Base-by-base conservation (phyloP, 176 grass and related monocot genomes). In the Urochloa ruziziensis region DNA sequence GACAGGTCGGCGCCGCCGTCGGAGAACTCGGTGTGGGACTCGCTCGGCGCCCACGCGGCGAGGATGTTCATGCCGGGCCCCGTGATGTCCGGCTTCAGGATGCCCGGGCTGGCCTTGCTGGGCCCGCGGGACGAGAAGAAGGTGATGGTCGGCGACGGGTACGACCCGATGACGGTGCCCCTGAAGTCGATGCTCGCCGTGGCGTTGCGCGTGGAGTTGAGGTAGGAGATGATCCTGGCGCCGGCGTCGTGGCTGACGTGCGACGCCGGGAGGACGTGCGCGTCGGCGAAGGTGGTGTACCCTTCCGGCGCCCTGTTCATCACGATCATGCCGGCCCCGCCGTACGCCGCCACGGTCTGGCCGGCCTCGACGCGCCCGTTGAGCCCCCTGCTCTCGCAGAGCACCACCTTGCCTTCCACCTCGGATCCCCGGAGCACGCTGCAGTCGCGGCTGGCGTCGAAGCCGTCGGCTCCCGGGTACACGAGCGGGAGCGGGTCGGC, bases 21-120 rank as follows among this genome's bases (percentile, higher is more conserved):
- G 24, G 86, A 46, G 84, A 87, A 89, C 69, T 86, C 81, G 6
- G 78, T 78, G 77, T 91, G 80, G 70, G 92, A 80, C 56, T 85
- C 86, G 74, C 73, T 88, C 40, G 77, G 82, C 56, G 92, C 86
- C 90, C 90, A 98, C 40, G 92, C 95, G 2, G 92, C 95, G 44
- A 98, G 79, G 27, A 98, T 91, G 84, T 98, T 98, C 85, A 98
- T 90, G 10, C 95, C 95, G 0, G 95, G 95, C 3, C 90, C 95
- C 3, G 91, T 93, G 68, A 98, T 90, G 69, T 98, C 95, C 2
- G 95, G 95, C 74, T 98, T 95, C 25, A 98, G 65, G 56, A 98
- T 90, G 32, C 86, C 84, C 1, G 90, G 91, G 85, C 83, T 89
- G 21, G 81, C 81, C 72, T 80, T 83, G 82, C 86, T 86, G 0